Percentiles rank a stretch among this genome's conserved stretches.
These are phyloP conservation scores for Fraxinus excelsior DNA, from an alignment of 257 asterid genomes.

Conservation along the genomic window DNA sequence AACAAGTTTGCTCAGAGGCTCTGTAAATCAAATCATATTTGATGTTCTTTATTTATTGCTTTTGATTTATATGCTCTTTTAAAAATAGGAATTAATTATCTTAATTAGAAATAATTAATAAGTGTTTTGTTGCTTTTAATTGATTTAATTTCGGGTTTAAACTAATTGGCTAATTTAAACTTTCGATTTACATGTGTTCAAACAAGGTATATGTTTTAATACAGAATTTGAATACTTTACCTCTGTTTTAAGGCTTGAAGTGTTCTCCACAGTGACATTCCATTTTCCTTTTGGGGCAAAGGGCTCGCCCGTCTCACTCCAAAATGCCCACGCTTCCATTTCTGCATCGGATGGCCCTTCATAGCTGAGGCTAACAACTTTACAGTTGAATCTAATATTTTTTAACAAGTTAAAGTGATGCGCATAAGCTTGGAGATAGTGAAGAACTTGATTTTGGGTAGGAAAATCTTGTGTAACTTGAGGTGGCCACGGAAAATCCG, in stretches of 20 bases:
- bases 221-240: neutral
- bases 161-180: too few species aligned
- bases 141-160: too few species aligned
- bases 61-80: too few species aligned
- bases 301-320: slow-evolving; percentile 43
- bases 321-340: slow-evolving; percentile 31
- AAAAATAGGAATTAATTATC: too few species aligned
- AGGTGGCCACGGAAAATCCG: slow-evolving; percentile 62
- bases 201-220: too few species aligned
- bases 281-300: slow-evolving; percentile 36
- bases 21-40: too few species aligned
- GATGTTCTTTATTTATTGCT: too few species aligned
- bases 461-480: slow-evolving; percentile 41
- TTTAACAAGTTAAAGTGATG: slow-evolving; percentile 36
- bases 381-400: slow-evolving; percentile 38
- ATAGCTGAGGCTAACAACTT: slow-evolving; percentile 40
- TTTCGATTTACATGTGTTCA: too few species aligned
- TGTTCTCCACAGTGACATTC: slow-evolving; percentile 34
- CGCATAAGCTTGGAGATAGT: slow-evolving; percentile 46
- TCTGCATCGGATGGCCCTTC: slow-evolving; percentile 29
- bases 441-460: slow-evolving; percentile 24
- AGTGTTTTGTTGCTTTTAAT: too few species aligned
- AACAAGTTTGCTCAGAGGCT: too few species aligned
- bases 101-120: too few species aligned
- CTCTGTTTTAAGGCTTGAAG: slow-evolving; percentile 20